Conservation (phyloP, 2,329 filamentous ascomycete genomes). For the Cytospora piceae region DNA sequence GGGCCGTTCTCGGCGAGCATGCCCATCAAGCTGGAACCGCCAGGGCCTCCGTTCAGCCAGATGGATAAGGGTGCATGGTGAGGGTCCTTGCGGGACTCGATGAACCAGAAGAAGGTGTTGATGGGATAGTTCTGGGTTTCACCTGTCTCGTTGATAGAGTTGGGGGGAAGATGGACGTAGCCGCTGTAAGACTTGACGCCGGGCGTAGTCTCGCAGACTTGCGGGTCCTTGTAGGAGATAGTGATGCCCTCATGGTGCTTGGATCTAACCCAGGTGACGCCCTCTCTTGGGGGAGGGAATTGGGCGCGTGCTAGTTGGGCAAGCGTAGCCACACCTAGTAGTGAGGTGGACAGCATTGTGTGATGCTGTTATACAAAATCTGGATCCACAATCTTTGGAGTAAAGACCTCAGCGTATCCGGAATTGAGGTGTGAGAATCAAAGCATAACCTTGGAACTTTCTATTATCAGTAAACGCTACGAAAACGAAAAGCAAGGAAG, state of each 20-base stretch:
- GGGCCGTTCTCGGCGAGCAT: constrained; percentile 56
- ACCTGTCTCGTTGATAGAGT: constrained; percentile 39
- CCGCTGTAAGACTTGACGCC: constrained; percentile 67
- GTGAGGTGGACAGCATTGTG: constrained; percentile 9
- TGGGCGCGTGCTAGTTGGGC: constrained; percentile 21
- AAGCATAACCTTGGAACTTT: background rate
- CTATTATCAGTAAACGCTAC: background rate
- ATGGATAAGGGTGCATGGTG: constrained; percentile 29
- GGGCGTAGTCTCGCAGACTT: constrained; percentile 66
- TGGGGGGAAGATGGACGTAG: constrained; percentile 60
- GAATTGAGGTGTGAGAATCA: background rate
- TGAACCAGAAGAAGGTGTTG: constrained; percentile 71
- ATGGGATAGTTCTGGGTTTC: constrained; percentile 50
- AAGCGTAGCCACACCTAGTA: constrained; percentile 12
- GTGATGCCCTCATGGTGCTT: constrained; percentile 62
- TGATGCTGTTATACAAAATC: background rate
- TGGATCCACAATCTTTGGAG: no score
- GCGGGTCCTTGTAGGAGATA: constrained; percentile 67
- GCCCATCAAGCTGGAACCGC: constrained; percentile 58
- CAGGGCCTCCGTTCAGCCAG: constrained; percentile 61
- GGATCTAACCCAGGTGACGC: constrained; percentile 25
- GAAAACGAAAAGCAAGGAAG: background rate
- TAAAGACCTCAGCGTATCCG: background rate
- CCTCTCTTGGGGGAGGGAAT: constrained; percentile 27
- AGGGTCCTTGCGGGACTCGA: constrained; percentile 52